phyloP scores from a whole-genome alignment of 1,284 basidiomycete species.

The Anthracocystis setariae region DNA sequence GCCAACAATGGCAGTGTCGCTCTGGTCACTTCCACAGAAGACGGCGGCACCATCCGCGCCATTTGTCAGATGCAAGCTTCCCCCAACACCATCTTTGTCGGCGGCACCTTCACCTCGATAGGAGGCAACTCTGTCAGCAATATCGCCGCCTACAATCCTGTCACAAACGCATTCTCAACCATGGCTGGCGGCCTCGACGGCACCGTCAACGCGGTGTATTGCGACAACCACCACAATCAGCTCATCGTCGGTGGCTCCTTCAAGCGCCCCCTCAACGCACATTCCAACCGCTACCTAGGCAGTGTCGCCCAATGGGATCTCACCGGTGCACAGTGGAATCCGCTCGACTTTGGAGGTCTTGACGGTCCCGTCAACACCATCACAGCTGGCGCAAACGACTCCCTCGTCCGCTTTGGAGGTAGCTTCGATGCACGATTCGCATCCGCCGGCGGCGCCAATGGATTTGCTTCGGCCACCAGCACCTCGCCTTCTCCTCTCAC shows the following conservation, averaged over 20 bases:
- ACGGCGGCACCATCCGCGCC: conserved; percentile 63
- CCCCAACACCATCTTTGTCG: conserved; percentile 62
- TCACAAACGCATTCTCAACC: conserved; percentile 26
- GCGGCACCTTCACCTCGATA: conserved; percentile 65
- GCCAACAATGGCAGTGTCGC: conserved; percentile 58
- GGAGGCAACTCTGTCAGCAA: conserved; percentile 55
- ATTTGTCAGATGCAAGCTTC: conserved; percentile 61
- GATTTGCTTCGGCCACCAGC: conserved; percentile 67
- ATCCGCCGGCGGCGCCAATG: conserved; percentile 70
- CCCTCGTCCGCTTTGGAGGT: conserved; percentile 85
- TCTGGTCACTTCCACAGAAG: conserved; percentile 62
- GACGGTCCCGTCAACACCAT: conserved; percentile 83
- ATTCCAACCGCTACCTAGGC: conserved; percentile 69
- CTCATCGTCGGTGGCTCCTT: conserved; percentile 90
- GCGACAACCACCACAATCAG: conserved; percentile 77
- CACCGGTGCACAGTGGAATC: conserved; percentile 76
- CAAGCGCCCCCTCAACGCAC: conserved; percentile 64
- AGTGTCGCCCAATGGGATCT: conserved; percentile 84
- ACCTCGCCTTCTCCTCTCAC: conserved; percentile 70
- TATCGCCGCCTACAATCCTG: conserved; percentile 56
- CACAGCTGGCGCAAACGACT: conserved; percentile 76
- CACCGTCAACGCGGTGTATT: conserved; percentile 79
- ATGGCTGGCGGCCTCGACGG: conserved; percentile 71
- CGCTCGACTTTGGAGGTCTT: conserved; percentile 84
- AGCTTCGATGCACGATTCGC: conserved; percentile 75